Evolutionary conservation across 495 filamentous ascomycete species (phyloP).

Genomic region (Penicillium pulvis): DNA sequence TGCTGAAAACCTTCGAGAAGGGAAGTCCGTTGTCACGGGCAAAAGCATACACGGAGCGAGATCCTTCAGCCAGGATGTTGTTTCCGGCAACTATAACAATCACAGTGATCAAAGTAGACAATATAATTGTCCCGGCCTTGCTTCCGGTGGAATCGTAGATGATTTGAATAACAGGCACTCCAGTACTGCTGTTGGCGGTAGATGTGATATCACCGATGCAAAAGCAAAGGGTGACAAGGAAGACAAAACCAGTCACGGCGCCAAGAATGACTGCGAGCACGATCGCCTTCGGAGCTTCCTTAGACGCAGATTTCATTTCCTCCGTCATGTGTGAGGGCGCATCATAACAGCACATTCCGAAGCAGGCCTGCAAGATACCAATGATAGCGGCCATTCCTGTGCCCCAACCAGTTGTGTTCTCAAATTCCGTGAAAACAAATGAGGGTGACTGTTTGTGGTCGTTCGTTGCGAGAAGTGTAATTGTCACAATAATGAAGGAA

Average conservation of each 20-base stretch:
- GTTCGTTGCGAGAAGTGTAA: constrained; percentile 52
- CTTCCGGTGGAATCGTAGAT: constrained; percentile 50
- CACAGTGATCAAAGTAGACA: constrained; percentile 43
- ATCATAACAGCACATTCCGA: constrained; percentile 60
- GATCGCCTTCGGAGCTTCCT: constrained; percentile 57
- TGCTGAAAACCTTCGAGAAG: constrained; percentile 45
- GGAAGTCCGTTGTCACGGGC: constrained; percentile 51
- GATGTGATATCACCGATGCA: constrained; percentile 49
- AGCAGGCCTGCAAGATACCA: constrained; percentile 58
- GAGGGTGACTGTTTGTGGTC: constrained; percentile 56
- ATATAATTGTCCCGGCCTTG: constrained; percentile 41
- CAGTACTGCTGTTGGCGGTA: constrained; percentile 43
- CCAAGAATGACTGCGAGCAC: constrained; percentile 54
- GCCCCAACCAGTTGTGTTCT: constrained; percentile 57
- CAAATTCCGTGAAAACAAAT: constrained; percentile 60
- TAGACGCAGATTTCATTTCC: constrained; percentile 53
- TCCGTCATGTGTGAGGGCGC: constrained; percentile 51
- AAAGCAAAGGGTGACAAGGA: constrained; percentile 51
- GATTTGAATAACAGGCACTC: constrained; percentile 52
- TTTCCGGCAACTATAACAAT: constrained; percentile 45
- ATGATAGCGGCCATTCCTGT: constrained; percentile 53
- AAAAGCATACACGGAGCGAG: constrained; percentile 48
- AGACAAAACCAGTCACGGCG: constrained; percentile 51
- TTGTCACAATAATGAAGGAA: constrained; percentile 53
- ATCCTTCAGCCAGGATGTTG: constrained; percentile 47